Conservation (phyloP, 768 basidiomycete species). For the Sarcodon aspratus region DNA sequence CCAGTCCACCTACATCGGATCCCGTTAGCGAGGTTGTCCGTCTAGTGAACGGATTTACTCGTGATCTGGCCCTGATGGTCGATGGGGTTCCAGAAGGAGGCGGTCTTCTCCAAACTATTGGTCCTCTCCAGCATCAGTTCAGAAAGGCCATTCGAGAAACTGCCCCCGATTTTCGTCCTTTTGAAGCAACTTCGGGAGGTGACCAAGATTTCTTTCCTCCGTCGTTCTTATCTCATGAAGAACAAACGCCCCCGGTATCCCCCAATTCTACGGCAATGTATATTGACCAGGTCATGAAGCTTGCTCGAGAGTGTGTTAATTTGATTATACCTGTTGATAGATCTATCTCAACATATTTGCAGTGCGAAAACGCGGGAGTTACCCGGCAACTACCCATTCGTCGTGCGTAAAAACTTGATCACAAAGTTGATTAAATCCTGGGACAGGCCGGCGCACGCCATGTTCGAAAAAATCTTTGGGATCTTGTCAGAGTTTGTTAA, state of each 20-base stretch:
- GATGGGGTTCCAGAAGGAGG: constrained; percentile 40
- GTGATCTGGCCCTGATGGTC: constrained; percentile 31
- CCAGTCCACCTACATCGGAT: constrained; percentile 42
- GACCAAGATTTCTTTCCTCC: background rate
- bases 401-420: constrained; percentile 45
- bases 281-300: constrained; percentile 39
- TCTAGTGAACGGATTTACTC: constrained; percentile 34
- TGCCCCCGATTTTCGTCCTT: constrained; percentile 48
- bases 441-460: constrained; percentile 29
- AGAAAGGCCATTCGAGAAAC: constrained; percentile 35
- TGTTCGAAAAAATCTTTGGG: constrained; percentile 29
- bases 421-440: constrained; percentile 31
- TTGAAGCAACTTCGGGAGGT: constrained; percentile 11
- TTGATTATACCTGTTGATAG: background rate
- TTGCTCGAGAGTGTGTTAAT: constrained; percentile 32
- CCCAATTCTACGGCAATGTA: constrained; percentile 21
- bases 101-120: constrained; percentile 47
- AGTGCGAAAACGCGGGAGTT: constrained; percentile 66
- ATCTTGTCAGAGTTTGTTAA: constrained; percentile 29
- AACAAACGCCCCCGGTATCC: background rate
- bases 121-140: constrained; percentile 37
- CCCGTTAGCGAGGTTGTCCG: constrained; percentile 45
- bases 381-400: constrained; percentile 54
- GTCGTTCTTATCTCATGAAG: constrained; percentile 12
- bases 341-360: background rate